Conservation (phyloP, 495 filamentous ascomycete genomes). For the Glonium stellatum region DNA sequence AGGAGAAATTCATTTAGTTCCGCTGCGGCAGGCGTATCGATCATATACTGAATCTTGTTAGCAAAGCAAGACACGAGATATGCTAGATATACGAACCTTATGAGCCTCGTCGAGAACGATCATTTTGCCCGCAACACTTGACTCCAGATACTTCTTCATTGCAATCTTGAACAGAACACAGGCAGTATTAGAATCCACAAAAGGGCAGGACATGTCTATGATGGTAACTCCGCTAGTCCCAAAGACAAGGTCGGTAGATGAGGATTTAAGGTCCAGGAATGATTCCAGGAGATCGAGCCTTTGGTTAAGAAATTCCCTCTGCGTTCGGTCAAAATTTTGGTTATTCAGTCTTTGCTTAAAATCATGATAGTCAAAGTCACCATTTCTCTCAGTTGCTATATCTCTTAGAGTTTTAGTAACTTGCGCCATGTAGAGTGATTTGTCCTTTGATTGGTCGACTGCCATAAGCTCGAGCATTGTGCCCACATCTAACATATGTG, state of each 20-base stretch:
- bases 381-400: neutral
- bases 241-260: constrained; percentile 24
- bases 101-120: constrained; percentile 58
- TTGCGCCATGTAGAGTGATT: constrained; percentile 13
- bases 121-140: constrained; percentile 37
- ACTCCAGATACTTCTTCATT: constrained; percentile 10
- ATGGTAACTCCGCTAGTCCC: constrained; percentile 57
- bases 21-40: constrained; percentile 38
- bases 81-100: constrained; percentile 38
- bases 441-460: constrained; percentile 3
- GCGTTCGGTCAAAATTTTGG: neutral
- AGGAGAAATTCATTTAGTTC: constrained; percentile 59
- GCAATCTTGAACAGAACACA: constrained; percentile 66
- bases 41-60: constrained; percentile 45
- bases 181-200: constrained; percentile 56
- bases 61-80: neutral
- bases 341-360: neutral
- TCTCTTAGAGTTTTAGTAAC: constrained; percentile 11
- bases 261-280: constrained; percentile 49
- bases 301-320: neutral
- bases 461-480: constrained; percentile 18
- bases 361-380: neutral
- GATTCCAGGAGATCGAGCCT: constrained; percentile 33
- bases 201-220: constrained; percentile 68
- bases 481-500: constrained; percentile 8